A percentile compares a stretch with the other conserved stretches of the same genome.
phyloP scores from a whole-genome alignment of 805 yeast genomes.

The Metschnikowia colocasiae region DNA sequence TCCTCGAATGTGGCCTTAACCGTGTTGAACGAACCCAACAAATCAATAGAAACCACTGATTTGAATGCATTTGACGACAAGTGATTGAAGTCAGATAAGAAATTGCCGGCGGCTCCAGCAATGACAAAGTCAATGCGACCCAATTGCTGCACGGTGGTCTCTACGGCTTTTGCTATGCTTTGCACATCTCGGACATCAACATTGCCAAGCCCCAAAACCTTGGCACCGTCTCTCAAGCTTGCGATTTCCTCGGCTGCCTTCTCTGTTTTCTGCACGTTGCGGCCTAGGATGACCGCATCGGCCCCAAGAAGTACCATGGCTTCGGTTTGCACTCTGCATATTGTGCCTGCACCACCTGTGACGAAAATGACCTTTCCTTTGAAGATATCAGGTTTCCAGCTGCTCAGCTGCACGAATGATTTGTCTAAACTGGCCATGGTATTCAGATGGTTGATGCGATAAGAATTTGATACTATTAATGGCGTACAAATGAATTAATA shows the following conservation, averaged over 20 bases:
- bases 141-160: conserved; percentile 57
- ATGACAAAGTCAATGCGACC: conserved; percentile 85
- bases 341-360: conserved; percentile 97
- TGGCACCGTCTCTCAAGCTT: conserved; percentile 53
- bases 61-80: conserved; percentile 84
- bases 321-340: conserved; percentile 85
- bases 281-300: conserved; percentile 79
- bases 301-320: conserved; percentile 84
- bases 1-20: conserved; percentile 75
- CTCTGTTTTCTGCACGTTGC: conserved; percentile 64
- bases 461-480: no score
- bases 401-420: conserved; percentile 26
- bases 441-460: no score
- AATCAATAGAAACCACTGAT: conserved; percentile 80
- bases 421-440: conserved; percentile 30
- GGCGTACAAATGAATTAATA: no score
- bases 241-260: conserved; percentile 64
- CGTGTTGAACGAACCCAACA: conserved; percentile 86
- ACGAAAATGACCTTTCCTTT: conserved; percentile 83
- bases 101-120: conserved; percentile 97
- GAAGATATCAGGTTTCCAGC: conserved; percentile 62
- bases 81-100: conserved; percentile 72
- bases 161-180: conserved; percentile 60
- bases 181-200: conserved; percentile 76
- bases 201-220: conserved; percentile 66